Percentiles rank a stretch among this genome's conserved stretches.
These are phyloP conservation scores for Murraya koenigii DNA, from an alignment of 345 rosid genomes.

Conservation along the genomic window DNA sequence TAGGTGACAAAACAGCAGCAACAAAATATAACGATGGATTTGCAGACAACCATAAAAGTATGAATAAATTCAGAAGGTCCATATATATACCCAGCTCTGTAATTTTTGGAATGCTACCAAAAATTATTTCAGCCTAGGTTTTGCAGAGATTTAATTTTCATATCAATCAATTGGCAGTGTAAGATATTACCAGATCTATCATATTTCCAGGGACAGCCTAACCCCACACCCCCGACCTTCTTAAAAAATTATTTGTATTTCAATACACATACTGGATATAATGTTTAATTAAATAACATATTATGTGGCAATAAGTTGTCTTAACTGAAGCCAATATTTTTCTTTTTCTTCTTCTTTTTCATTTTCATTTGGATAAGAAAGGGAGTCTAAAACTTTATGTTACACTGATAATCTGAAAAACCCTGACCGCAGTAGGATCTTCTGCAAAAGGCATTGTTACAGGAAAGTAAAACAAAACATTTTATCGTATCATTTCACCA, in stretches of 20 bases:
- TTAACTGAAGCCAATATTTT: not conserved
- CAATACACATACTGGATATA: not conserved
- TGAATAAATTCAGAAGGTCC: not conserved
- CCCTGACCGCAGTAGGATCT: not conserved
- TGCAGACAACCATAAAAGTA: not conserved
- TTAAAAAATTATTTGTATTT: not conserved
- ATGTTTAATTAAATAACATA: not conserved
- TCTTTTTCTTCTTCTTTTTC: not conserved
- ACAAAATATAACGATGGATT: not conserved
- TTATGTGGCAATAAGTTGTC: not conserved
- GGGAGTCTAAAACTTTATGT: too few species aligned
- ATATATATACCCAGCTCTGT: not conserved
- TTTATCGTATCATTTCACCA: not conserved
- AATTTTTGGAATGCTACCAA: not conserved
- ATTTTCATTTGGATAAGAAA: not conserved
- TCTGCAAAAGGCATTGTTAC: not conserved
- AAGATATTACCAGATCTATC: not conserved
- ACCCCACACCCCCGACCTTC: not conserved
- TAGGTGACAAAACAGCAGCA: not conserved
- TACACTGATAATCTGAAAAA: not conserved
- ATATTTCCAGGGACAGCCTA: not conserved
- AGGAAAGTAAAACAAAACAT: not conserved
- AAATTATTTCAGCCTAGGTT: not conserved
- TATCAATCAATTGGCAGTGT: not conserved
- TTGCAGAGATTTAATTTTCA: not conserved